Evolutionary conservation across 2,329 filamentous ascomycete genomes (phyloP).

Genomic region (Arthrobotrys pseudoclavata): DNA sequence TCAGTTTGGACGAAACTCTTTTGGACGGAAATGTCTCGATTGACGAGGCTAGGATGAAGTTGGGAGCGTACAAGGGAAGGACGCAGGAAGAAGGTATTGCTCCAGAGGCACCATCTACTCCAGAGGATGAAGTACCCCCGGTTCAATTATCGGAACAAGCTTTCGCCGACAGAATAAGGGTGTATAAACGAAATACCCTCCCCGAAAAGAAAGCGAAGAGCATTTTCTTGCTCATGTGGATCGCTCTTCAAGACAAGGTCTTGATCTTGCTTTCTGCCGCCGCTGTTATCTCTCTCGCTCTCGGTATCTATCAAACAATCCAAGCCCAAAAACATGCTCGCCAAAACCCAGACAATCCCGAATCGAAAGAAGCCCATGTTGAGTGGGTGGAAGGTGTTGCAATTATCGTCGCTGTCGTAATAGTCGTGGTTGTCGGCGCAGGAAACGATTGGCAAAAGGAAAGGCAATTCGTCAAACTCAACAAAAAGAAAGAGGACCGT

Average conservation of each 20-base stretch:
- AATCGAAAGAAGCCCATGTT: slow-evolving; percentile 70
- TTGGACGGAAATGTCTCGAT: slow-evolving; percentile 78
- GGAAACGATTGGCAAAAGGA: slow-evolving; percentile 79
- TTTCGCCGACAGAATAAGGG: slow-evolving; percentile 76
- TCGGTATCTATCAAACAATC: slow-evolving; percentile 82
- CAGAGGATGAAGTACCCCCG: slow-evolving; percentile 43
- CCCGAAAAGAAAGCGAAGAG: slow-evolving; percentile 82
- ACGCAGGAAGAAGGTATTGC: slow-evolving; percentile 41
- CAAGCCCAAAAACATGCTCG: slow-evolving; percentile 70
- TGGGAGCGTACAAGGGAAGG: slow-evolving; percentile 46
- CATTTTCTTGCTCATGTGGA: slow-evolving; percentile 81
- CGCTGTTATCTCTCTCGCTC: slow-evolving; percentile 78
- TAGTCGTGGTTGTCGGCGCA: slow-evolving; percentile 75
- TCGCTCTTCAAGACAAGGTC: slow-evolving; percentile 87
- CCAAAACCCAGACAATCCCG: slow-evolving; percentile 63
- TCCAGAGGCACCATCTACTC: slow-evolving; percentile 37
- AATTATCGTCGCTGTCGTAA: slow-evolving; percentile 75
- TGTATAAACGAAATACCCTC: slow-evolving; percentile 79
- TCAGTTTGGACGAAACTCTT: slow-evolving; percentile 80
- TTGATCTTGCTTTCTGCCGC: slow-evolving; percentile 79
- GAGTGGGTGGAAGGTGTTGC: slow-evolving; percentile 79
- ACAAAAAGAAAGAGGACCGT: slow-evolving; percentile 74
- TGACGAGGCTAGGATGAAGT: slow-evolving; percentile 72
- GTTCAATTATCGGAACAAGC: slow-evolving; percentile 63
- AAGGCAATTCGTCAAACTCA: slow-evolving; percentile 75